Evolutionary conservation across 345 rosid species (phyloP).

Genomic region (Eucalyptus regnans): DNA sequence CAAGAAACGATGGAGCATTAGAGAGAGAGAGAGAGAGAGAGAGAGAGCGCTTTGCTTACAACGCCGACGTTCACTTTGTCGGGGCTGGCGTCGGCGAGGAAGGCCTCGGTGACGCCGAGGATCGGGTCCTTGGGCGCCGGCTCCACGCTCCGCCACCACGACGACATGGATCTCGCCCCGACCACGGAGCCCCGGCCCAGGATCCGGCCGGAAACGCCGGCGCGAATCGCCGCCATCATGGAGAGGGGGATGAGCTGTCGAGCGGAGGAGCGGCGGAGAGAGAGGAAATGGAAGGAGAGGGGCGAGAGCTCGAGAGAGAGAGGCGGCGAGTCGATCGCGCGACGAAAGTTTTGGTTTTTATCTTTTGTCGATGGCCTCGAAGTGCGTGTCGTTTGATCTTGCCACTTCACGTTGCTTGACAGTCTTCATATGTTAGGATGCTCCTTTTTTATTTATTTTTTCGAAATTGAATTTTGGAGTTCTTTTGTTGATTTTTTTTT

Average conservation of each 20-base stretch:
- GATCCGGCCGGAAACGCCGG: conserved; percentile 4
- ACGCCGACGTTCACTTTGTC: conserved; percentile 95
- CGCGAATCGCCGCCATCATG: background rate
- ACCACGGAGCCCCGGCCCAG: conserved; percentile 8
- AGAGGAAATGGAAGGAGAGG: background rate
- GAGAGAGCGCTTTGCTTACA: conserved; percentile 21
- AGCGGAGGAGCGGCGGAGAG: background rate
- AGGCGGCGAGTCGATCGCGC: background rate
- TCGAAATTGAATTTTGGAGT: background rate
- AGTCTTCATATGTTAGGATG: background rate
- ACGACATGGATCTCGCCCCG: conserved; percentile 56
- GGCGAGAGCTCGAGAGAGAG: background rate
- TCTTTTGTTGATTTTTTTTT: background rate
- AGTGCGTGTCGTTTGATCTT: background rate
- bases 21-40: no score
- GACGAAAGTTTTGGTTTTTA: background rate
- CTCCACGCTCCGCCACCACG: conserved; percentile 87
- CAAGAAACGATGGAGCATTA: background rate
- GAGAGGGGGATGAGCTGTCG: no score
- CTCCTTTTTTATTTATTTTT: background rate
- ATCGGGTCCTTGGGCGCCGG: conserved; percentile 93
- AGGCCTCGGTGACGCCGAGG: conserved; percentile 96
- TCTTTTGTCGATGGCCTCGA: background rate
- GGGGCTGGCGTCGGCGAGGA: conserved; percentile 76
- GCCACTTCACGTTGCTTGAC: background rate